Evolutionary conservation across 2,329 filamentous ascomycete genomes (phyloP), one percentile per base, ranked within the genome.

Genomic region (Exophiala calicioides): DNA sequence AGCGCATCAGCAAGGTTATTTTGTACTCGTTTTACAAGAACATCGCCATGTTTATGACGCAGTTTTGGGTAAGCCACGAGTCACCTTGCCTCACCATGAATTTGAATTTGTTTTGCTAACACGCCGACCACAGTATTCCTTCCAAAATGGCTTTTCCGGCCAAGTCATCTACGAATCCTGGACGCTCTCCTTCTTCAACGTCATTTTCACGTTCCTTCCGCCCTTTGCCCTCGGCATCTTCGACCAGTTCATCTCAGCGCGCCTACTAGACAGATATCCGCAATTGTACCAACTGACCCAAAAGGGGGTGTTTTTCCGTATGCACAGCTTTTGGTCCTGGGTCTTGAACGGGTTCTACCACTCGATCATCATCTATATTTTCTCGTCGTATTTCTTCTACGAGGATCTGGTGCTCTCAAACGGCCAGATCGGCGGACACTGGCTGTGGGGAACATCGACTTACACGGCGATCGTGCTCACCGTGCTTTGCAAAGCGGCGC

Each of bases 21-120:
- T 70, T 98, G 53, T 98, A 95, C 71, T 97, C 93, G 5, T 98
- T 97, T 68, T 98, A 98, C 78, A 98, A 98, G 78, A 98, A 98
- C 71, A 96, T 97, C 58, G 86, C 90, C 15, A 76, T 98, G 52
- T 98, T 97, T 72, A 90, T 98, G 86, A 98, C 94, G 50, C 94
- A 98, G 66, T 98, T 98, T 66, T 98, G 94, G 89, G 86, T 90
- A 76, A 73, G 84, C 74, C 9, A n/a, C 20, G 19, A 30, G 18
- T 10, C 9, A 12, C 20, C 2, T 41, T 8, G 26, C 26, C 30
- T 21, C 15, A 21, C 43, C 10, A 29, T 19, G 21, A 12, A 23
- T 16, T 16, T 12, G 15, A 7, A 15, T 36, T 21, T 37, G 18
- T 37, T 23, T 16, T 35, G 32, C 55, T 58, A 43, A 58, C 41